Evolutionary conservation across 1,139 yeast species (phyloP).

Genomic region (Chernovozyma aurita): DNA sequence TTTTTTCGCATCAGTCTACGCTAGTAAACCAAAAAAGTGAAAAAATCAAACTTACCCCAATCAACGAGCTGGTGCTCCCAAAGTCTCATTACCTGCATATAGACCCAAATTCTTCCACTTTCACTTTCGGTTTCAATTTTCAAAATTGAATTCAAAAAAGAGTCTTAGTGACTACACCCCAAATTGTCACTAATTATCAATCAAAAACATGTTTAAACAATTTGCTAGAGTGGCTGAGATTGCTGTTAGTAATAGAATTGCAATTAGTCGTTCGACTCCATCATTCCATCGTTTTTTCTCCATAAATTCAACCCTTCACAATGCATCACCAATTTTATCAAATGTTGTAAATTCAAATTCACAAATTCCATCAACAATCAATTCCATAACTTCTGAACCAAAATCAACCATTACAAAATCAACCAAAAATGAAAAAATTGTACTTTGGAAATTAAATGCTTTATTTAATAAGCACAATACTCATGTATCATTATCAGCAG

Average conservation of each 20-base stretch:
- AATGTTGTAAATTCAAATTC: not conserved
- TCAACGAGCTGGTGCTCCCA: too few relatives aligned
- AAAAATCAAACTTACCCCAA: too few relatives aligned
- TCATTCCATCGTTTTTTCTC: not conserved
- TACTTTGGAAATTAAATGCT: slow-evolving; percentile 71
- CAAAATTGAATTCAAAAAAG: too few relatives aligned
- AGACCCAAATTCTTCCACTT: too few relatives aligned
- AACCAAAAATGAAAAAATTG: slow-evolving; percentile 26
- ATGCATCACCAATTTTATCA: slow-evolving; percentile 1
- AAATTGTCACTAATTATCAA: not conserved
- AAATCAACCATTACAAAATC: slow-evolving; percentile 5
- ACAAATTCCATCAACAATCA: not conserved
- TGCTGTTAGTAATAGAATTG: not conserved
- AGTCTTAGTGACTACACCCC: too few relatives aligned
- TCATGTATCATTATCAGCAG: slow-evolving; percentile 69
- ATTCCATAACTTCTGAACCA: slow-evolving; percentile 1
- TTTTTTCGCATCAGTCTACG: too few relatives aligned
- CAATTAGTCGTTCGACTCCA: not conserved
- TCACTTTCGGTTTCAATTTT: too few relatives aligned
- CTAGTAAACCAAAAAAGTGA: too few relatives aligned
- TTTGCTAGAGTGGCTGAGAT: not conserved
- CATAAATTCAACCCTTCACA: not conserved
- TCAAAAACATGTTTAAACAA: not conserved
- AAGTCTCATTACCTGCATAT: too few relatives aligned
- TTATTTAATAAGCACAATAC: slow-evolving; percentile 81